A percentile compares a stretch with the other conserved stretches of the same genome.
phyloP scores from a whole-genome alignment of 208 protist genomes.

The Wallacemonas collosoma region DNA sequence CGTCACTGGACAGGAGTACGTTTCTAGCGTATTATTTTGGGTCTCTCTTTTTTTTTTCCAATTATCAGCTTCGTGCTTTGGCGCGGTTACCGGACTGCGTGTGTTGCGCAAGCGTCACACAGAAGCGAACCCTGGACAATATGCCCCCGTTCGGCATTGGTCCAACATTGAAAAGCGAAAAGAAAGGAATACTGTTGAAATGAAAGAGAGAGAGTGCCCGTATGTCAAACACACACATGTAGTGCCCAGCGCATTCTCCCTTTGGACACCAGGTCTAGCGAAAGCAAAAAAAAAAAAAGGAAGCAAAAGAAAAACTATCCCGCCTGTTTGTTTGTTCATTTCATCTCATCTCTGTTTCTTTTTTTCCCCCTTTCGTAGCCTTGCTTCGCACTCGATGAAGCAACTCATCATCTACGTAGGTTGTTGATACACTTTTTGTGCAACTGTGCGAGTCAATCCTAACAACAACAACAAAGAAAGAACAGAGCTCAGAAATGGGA shows the following conservation, averaged over 20 bases:
- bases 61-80: background rate
- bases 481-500: background rate
- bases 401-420: background rate
- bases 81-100: background rate
- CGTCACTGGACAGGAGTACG: background rate
- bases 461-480: background rate
- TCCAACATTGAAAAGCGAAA: no score
- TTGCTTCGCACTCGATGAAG: background rate
- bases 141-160: no score
- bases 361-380: background rate
- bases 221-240: no score
- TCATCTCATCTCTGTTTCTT: background rate
- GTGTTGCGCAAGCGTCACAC: background rate
- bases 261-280: background rate
- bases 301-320: background rate
- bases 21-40: slow-evolving; percentile 15
- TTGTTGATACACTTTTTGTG: background rate
- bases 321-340: background rate
- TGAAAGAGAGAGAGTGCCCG: no score
- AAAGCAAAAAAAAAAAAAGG: slow-evolving; percentile 18
- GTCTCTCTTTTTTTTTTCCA: background rate
- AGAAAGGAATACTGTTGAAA: no score
- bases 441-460: background rate
- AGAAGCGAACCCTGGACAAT: no score
- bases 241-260: no score